Base-by-base conservation (phyloP, 140 eudicot species). In the Bidens hawaiensis region DNA sequence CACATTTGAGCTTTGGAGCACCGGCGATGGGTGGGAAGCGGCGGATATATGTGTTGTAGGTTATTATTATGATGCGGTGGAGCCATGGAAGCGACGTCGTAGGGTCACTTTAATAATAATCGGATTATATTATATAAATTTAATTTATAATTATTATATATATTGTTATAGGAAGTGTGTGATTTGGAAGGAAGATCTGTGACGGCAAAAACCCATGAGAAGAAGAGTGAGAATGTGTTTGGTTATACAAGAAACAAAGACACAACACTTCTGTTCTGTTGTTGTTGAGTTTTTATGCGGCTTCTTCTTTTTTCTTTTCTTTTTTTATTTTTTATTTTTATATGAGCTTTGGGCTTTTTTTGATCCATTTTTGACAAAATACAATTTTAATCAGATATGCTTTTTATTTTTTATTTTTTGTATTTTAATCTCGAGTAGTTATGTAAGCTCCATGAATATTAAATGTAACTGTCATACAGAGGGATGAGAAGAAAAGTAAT, bases 1-100 rank as follows among this genome's bases (percentile, higher is more conserved):
- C 69, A 72, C 78, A 62, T 71, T 71, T 66, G 79, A 41, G 82
- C 69, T 64, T 41, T 75, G 66, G 76, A 72, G 66, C 77, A 67
- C 57, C 76, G 75, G 65, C 81, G 69, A 40, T 54, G 80, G 80
- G 62, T 40, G 69, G 67, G 49, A 18, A 33, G 63, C 33, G 69
- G 34, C 9, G 11, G 3, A 4, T 16, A 51, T 61, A 40, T 10
- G 47, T 62, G 76, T 25, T 12, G 68, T 5, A 3, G 42, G 11
- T 36, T 36, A 38, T 38, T 0, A 30, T 30, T 0, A 30, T 45
- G 67, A 21, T 69, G 54, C 54, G 69, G 76, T 49, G 76, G 70
- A 71, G 76, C 70, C 76, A 71, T 71, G 47, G 75, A 62, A 62
- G 5, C 76, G 69, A 50, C 76, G 76, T 34, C 63, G 76, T 62